phyloP scores from a whole-genome alignment of 2,329 filamentous ascomycete genomes.

The Colletotrichum nymphaeae region DNA sequence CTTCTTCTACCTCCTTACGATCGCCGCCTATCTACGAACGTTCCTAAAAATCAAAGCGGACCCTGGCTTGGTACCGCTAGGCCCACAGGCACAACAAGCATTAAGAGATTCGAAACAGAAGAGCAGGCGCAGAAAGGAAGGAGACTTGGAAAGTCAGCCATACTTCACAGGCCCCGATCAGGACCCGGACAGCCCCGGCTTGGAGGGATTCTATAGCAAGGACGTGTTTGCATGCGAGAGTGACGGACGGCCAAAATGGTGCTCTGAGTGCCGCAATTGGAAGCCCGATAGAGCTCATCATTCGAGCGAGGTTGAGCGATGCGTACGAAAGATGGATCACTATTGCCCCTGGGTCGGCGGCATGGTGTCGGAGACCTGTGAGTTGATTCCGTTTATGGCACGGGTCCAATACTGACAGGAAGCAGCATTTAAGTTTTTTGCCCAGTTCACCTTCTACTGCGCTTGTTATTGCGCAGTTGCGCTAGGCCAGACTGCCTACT shows the following conservation, averaged over 20 bases:
- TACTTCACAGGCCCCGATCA: conserved; percentile 53
- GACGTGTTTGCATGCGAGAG: conserved; percentile 86
- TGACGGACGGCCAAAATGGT: conserved; percentile 89
- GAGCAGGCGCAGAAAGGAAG: conserved; percentile 40
- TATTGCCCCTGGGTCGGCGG: conserved; percentile 98
- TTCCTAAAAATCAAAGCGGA: conserved; percentile 74
- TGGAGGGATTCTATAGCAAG: conserved; percentile 83
- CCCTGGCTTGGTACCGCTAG: conserved; percentile 79
- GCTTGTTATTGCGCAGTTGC: conserved; percentile 73
- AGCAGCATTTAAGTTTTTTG: conserved; percentile 87
- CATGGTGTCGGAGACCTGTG: conserved; percentile 84
- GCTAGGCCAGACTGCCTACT: conserved; percentile 73
- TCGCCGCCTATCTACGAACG: conserved; percentile 77
- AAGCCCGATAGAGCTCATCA: conserved; percentile 92
- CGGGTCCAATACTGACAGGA: conserved; percentile 1
- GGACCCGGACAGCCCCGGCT: conserved; percentile 71
- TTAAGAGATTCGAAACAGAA: conserved; percentile 34
- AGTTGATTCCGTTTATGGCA: conserved; percentile 42
- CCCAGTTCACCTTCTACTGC: conserved; percentile 85
- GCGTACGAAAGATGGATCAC: conserved; percentile 92
- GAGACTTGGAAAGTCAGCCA: conserved; percentile 49
- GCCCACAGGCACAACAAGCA: conserved; percentile 40
- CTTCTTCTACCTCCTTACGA: conserved; percentile 74
- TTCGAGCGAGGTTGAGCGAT: conserved; percentile 83
- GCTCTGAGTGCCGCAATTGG: conserved; percentile 84